Evolutionary conservation across 2,329 filamentous ascomycete species (phyloP), one percentile per base, ranked within the genome.

Genomic region (Pseudopyrenochaeta lycopersici): DNA sequence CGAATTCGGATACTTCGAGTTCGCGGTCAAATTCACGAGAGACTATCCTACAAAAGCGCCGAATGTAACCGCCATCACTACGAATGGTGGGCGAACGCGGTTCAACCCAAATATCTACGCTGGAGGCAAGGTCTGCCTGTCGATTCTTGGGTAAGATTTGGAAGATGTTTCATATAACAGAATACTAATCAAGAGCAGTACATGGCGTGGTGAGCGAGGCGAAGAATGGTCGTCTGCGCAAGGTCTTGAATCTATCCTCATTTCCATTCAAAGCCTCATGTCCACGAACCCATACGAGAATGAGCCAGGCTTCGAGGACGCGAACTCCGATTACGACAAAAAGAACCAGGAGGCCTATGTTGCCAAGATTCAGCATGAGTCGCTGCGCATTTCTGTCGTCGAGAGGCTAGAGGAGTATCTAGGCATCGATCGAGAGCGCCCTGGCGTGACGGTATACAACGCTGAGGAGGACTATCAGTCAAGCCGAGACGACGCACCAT

Each of bases 71-170:
- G 88, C 90, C 21, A 84, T 88, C 36, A 98, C 95, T 0, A 99
- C 94, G 1, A 97, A 98, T 71, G 82, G 84, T n/a, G 94, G 94
- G 10, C 84, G 89, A 54, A 92, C 89, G 71, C 88, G 95, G 7
- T 98, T 98, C 81, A 97, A 97, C 69, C 95, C 95, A 3, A 99
- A 99, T 71, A 97, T 99, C 56, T 99, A 99, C 72, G 84, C 92
- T 1, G 86, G 81, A 44, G 95, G 95, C 43, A 96, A 94, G 77
- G 93, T 99, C 51, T 99, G 95, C 80, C 77, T 99, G 86, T 96
- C 92, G 6, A 96, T 96, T 67, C 80, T 96, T 32, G 92, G 92
- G 89, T 95, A 87, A 65, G 72, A 27, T 9, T 5, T 27, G 23
- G 4, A 27, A 27, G 23, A 27, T 27, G 4, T 9, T 27, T 27